Conservation (phyloP, 208 protist genomes). For the Trypanosomatidae sp. region DNA sequence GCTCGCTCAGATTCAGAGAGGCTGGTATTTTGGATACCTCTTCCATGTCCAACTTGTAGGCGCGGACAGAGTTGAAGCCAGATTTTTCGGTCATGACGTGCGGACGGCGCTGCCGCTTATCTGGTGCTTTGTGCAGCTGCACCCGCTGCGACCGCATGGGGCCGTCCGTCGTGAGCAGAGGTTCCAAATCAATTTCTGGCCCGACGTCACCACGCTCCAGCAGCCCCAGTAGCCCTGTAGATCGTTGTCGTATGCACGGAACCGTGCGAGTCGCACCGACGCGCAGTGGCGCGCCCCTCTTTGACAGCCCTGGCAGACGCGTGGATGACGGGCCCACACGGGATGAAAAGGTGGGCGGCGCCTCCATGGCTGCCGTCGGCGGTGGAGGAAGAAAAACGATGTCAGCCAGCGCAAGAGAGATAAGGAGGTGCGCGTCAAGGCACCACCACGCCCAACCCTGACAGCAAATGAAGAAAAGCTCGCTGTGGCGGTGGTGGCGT, state of each 20-base stretch:
- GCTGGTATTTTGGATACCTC: slow-evolving; percentile 74
- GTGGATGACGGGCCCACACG: slow-evolving; percentile 2
- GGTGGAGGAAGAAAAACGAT: background rate
- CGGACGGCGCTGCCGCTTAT: slow-evolving; percentile 13
- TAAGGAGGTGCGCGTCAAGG: background rate
- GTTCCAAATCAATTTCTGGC: slow-evolving; percentile 59
- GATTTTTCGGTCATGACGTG: slow-evolving; percentile 72
- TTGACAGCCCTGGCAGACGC: slow-evolving; percentile 12
- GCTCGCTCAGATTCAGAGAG: slow-evolving; percentile 71
- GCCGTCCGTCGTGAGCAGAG: slow-evolving; percentile 51
- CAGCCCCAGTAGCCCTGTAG: slow-evolving; percentile 37
- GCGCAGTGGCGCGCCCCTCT: background rate
- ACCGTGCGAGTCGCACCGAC: slow-evolving; percentile 7
- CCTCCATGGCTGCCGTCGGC: slow-evolving; percentile 12
- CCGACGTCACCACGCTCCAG: slow-evolving; percentile 47
- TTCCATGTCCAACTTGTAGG: slow-evolving; percentile 68
- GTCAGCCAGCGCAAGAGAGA: background rate
- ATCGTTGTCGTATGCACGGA: background rate
- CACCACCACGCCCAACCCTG: background rate
- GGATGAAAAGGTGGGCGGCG: slow-evolving; percentile 2
- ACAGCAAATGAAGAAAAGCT: background rate
- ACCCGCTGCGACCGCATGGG: slow-evolving; percentile 50
- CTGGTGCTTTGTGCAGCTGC: slow-evolving; percentile 26
- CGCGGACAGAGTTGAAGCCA: slow-evolving; percentile 54
- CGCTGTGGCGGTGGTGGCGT: background rate